phyloP scores from a whole-genome alignment of 805 yeast genomes.

The Priceomyces castillae region DNA sequence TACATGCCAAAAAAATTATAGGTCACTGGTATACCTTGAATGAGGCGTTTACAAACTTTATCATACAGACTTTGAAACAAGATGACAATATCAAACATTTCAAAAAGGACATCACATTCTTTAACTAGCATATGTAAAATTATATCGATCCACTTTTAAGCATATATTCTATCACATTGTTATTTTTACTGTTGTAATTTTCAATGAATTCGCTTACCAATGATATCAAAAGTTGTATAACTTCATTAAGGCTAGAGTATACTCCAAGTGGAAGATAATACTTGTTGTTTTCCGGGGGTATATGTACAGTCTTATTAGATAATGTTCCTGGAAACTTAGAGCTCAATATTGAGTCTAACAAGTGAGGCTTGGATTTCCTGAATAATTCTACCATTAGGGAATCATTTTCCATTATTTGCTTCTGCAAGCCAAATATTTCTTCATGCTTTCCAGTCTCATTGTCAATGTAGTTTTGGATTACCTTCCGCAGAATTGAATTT shows the following conservation, averaged over 20 bases:
- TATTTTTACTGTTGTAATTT: conserved; percentile 6
- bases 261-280: conserved; percentile 39
- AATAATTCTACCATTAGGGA: conserved; percentile 21
- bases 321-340: conserved; percentile 31
- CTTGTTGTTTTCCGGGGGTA: conserved; percentile 22
- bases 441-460: conserved; percentile 7
- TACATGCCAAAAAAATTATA: conserved; percentile 32
- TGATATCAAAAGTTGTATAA: conserved; percentile 27
- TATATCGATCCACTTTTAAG: conserved; percentile 12
- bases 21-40: not conserved
- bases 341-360: conserved; percentile 24
- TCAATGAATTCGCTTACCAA: conserved; percentile 33
- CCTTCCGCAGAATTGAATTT: conserved; percentile 23
- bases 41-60: no score
- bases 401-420: conserved; percentile 22
- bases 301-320: conserved; percentile 18
- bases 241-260: conserved; percentile 33
- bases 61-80: no score
- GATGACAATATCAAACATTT: no score
- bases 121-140: conserved; percentile 1
- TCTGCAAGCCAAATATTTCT: conserved; percentile 26
- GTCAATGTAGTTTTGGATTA: conserved; percentile 19
- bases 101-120: not conserved
- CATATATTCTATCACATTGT: conserved; percentile 8
- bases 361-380: conserved; percentile 26